Conservation (phyloP, 257 asterid species). For the Fraxinus quadrangulata region DNA sequence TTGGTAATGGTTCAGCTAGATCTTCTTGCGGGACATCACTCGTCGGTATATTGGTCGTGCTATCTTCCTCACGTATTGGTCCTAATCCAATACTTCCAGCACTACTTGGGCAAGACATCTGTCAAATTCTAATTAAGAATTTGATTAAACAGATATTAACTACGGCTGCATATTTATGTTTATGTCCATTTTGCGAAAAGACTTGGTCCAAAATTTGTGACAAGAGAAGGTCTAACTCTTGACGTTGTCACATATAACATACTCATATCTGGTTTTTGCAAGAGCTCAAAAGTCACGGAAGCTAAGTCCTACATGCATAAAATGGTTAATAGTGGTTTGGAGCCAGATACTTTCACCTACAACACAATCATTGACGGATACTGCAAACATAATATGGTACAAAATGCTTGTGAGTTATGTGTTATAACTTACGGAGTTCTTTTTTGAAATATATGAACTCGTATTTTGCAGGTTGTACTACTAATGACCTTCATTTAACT, state of each 20-base stretch:
- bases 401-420: constrained; percentile 36
- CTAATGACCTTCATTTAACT: not conserved
- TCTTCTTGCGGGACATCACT: too few relatives aligned
- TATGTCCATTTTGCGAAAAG: not conserved
- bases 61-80: too few relatives aligned
- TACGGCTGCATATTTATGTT: not conserved
- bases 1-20: too few relatives aligned
- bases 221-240: constrained; percentile 54
- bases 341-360: constrained; percentile 81
- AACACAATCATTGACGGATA: constrained; percentile 78
- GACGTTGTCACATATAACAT: constrained; percentile 86
- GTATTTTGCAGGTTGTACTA: not conserved
- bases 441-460: not conserved
- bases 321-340: constrained; percentile 74
- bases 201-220: constrained; percentile 6
- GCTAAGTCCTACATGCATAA: constrained; percentile 73
- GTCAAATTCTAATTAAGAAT: too few relatives aligned
- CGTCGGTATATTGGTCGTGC: too few relatives aligned
- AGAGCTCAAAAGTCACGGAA: constrained; percentile 68
- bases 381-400: constrained; percentile 69
- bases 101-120: too few relatives aligned
- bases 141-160: not conserved
- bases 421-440: not conserved
- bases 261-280: constrained; percentile 80
- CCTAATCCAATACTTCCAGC: too few relatives aligned